Percentiles rank a stretch among this genome's conserved stretches.
Evolutionary conservation across 2,329 filamentous ascomycete genomes (phyloP).

Genomic region (Aspergillus versicolor): DNA sequence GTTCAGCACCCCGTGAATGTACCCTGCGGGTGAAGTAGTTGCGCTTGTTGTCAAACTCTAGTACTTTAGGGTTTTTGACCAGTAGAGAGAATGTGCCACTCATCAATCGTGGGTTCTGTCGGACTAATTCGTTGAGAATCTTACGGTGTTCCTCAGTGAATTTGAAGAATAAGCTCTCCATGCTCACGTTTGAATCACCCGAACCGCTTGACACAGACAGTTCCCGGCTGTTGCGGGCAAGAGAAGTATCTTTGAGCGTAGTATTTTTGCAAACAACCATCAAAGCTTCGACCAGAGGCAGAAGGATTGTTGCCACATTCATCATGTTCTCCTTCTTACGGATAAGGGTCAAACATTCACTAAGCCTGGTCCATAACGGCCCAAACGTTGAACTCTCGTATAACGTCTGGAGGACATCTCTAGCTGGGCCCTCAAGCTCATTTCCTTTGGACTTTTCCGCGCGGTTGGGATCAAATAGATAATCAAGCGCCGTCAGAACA

Average conservation of each 20-base stretch:
- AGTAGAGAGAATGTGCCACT: constrained; percentile 93
- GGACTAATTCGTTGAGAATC: constrained; percentile 95
- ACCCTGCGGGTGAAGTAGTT: constrained; percentile 97
- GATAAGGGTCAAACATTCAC: constrained; percentile 82
- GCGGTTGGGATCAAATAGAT: constrained; percentile 83
- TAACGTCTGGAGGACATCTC: constrained; percentile 80
- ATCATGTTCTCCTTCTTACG: constrained; percentile 92
- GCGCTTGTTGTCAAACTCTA: constrained; percentile 99
- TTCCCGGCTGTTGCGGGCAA: constrained; percentile 59
- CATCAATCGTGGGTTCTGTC: constrained; percentile 97
- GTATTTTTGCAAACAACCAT: constrained; percentile 99
- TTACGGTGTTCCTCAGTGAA: constrained; percentile 98
- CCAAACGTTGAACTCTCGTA: constrained; percentile 91
- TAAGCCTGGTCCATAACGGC: constrained; percentile 87
- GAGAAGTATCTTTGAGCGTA: constrained; percentile 67
- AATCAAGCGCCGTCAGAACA: constrained; percentile 89
- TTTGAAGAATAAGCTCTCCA: constrained; percentile 90
- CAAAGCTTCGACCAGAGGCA: constrained; percentile 90
- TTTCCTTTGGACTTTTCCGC: constrained; percentile 51
- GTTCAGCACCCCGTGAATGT: constrained; percentile 70
- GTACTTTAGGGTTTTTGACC: constrained; percentile 97
- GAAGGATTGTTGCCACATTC: constrained; percentile 91
- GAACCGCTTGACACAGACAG: constrained; percentile 72
- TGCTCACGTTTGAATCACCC: constrained; percentile 67
- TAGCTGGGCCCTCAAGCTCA: constrained; percentile 62